Conservation (phyloP, 2,329 filamentous ascomycete genomes). For the Pestalotiopsis sp. region DNA sequence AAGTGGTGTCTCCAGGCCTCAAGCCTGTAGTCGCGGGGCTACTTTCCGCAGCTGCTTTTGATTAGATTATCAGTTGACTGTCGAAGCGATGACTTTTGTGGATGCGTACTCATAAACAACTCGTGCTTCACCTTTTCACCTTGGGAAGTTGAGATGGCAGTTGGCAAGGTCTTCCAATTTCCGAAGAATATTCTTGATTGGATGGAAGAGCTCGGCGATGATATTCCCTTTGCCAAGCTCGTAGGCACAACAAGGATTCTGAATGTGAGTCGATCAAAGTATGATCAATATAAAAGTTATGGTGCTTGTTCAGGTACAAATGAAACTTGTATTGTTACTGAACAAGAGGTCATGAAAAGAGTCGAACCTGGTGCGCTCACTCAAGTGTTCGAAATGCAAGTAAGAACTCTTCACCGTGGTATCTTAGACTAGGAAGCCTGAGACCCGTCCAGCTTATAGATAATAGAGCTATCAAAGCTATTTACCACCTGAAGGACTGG, state of each 20-base stretch:
- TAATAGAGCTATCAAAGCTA: not conserved
- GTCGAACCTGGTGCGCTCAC: not conserved
- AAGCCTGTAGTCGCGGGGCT: not conserved
- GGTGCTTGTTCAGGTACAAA: not conserved
- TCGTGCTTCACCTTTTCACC: not conserved
- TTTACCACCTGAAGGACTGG: not conserved
- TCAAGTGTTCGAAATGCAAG: not conserved
- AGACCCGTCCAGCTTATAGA: not conserved
- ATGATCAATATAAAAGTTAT: not conserved
- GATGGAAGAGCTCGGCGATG: not conserved
- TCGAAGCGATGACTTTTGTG: not conserved
- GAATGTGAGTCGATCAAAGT: not conserved
- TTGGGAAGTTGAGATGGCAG: not conserved
- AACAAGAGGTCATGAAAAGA: not conserved
- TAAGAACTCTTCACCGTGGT: not conserved
- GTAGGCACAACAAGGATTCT: not conserved
- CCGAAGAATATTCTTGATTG: not conserved
- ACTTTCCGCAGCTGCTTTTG: not conserved
- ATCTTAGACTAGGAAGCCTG: not conserved
- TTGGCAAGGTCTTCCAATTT: not conserved
- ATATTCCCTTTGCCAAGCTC: not conserved
- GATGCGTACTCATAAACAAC: not conserved
- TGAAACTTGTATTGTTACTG: not conserved
- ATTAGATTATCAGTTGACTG: not conserved
- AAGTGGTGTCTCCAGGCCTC: not conserved